Evolutionary conservation across 345 rosid genomes (phyloP).

Genomic region (Noccaea bulbosa): DNA sequence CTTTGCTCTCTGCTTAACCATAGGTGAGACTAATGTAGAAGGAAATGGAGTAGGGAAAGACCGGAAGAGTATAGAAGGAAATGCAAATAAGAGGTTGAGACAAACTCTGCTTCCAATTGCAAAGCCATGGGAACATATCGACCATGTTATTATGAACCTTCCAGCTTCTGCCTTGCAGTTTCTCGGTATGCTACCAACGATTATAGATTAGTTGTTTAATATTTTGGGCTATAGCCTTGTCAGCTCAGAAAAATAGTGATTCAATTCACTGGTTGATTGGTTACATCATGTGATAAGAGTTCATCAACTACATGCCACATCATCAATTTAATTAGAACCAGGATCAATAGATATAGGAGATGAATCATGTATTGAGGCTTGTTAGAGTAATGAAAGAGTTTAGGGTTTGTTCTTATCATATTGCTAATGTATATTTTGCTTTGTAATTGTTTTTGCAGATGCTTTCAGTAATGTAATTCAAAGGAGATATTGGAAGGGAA

Average conservation of each 20-base stretch:
- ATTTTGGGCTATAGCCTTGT: not conserved
- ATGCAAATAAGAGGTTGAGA: slow-evolving; percentile 62
- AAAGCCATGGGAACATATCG: slow-evolving; percentile 88
- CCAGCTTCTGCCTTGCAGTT: slow-evolving; percentile 93
- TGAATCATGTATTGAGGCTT: not conserved
- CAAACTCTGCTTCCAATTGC: slow-evolving; percentile 52
- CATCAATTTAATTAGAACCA: slow-evolving; percentile 6
- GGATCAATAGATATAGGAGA: slow-evolving; percentile 10
- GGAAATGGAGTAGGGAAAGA: slow-evolving; percentile 44
- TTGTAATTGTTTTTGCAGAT: slow-evolving; percentile 53
- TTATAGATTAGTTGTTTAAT: not conserved
- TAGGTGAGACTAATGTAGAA: slow-evolving; percentile 46
- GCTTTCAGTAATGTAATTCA: slow-evolving; percentile 62
- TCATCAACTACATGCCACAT: not conserved
- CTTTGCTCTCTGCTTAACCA: slow-evolving; percentile 4
- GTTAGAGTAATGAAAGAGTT: not conserved
- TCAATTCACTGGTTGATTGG: slow-evolving; percentile 1
- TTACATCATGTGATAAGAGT: slow-evolving; percentile 16
- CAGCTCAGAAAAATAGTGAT: not conserved
- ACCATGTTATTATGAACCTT: slow-evolving; percentile 97
- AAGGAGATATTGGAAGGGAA: slow-evolving; percentile 71
- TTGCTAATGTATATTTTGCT: slow-evolving; percentile 5
- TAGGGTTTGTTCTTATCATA: not conserved
- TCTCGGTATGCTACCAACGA: slow-evolving; percentile 54
- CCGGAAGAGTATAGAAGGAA: slow-evolving; percentile 50